Base-by-base conservation (phyloP, 2,329 filamentous ascomycete species). In the Elsinoe arachidis region DNA sequence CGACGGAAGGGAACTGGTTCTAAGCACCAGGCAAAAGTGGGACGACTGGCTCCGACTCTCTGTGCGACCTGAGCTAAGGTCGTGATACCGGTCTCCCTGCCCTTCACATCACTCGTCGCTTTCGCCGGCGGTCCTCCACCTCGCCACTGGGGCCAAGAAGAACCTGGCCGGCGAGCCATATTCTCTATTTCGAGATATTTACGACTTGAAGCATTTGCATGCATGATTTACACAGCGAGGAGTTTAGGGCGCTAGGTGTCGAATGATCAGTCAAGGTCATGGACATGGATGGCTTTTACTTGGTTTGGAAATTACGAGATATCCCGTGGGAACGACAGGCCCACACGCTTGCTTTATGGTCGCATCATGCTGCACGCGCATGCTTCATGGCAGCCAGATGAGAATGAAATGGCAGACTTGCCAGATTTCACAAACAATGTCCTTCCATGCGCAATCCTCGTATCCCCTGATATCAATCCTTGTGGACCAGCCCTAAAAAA, bases 1-100 rank as follows among this genome's bases (percentile, higher is more conserved):
- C 60, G 82, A 85, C 62, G 82, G 82, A 11, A 74, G 77, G 55
- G 79, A 80, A 19, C 79, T 80, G 11, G 81, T 84, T 3, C 69
- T 85, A 2, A 76, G 76, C 2, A 76, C 85, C 33, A 71, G 80
- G 58, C 73, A 74, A 49, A 83, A 79, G 76, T 85, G 82, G 82
- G 80, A 83, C 64, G 71, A 71, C 47, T 84, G 80, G 78, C 70
- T 85, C 26, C 41, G 33, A 15, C 19, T 56, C 1, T 56, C 54
- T 11, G 39, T 49, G 19, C 39, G 54, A 30, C 54, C 39, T 70
- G 11, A 66, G 70, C 35, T 53, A 15, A 34, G 49, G 33, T 53
- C 49, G 23, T 53, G 15, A 35, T 26, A 51, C 11, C 12, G 17
- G n/a, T 12, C 14, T 11, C 30, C 26, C 21, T 23, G 38, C 17